phyloP scores from a whole-genome alignment of 2,329 filamentous ascomycete genomes.

The Neospermospora avenae region DNA sequence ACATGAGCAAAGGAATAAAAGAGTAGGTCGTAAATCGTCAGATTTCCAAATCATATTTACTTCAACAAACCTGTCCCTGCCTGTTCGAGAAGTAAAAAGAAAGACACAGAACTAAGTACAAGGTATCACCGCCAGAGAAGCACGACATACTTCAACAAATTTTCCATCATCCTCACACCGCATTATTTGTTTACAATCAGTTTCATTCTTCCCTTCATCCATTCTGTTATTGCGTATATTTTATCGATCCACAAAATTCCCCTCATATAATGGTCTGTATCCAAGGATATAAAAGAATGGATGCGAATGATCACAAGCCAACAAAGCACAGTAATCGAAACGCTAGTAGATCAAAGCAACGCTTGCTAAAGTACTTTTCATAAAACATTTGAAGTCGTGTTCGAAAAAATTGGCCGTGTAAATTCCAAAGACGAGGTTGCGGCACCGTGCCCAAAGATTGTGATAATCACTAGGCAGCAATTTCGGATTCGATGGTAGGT shows the following conservation, averaged over 20 bases:
- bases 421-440: neutral
- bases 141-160: neutral
- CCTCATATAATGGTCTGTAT: too few species aligned
- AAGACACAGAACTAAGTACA: neutral
- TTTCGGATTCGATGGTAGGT: neutral
- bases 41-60: neutral
- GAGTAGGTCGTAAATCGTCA: neutral
- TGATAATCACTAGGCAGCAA: neutral
- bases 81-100: neutral
- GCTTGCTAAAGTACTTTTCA: conserved; percentile 1
- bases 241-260: too few species aligned
- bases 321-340: neutral
- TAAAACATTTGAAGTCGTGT: neutral
- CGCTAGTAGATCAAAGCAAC: neutral
- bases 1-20: neutral
- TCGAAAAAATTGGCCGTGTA: neutral
- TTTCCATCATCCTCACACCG: neutral
- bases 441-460: neutral
- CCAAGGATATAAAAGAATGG: neutral
- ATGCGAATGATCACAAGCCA: neutral
- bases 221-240: too few species aligned
- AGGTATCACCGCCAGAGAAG: conserved; percentile 2
- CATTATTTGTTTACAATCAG: neutral
- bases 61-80: too few species aligned
- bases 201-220: neutral